A percentile compares a stretch with the other conserved stretches of the same genome.
Evolutionary conservation across 768 basidiomycete genomes (phyloP).

Genomic region (Amanita pallidorosea): DNA sequence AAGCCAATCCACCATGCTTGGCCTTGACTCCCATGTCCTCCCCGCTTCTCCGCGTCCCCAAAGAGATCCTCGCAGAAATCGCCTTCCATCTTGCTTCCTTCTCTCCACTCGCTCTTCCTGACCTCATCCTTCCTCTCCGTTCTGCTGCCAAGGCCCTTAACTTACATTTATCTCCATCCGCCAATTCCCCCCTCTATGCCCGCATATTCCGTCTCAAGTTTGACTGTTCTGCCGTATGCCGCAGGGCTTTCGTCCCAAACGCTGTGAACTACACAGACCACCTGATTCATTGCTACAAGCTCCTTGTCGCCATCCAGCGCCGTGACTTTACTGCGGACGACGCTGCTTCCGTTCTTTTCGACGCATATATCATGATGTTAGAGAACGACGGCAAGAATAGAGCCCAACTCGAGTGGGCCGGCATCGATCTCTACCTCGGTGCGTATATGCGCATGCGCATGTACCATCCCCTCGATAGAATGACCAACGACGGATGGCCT

Average conservation of each 20-base stretch:
- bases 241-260: constrained; percentile 35
- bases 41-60: constrained; percentile 23
- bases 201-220: constrained; percentile 46
- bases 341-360: constrained; percentile 29
- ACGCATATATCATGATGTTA: constrained; percentile 42
- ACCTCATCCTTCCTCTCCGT: constrained; percentile 36
- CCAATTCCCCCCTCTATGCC: constrained; percentile 37
- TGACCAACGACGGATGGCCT: constrained; percentile 42
- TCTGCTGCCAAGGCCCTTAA: constrained; percentile 12
- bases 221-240: constrained; percentile 37
- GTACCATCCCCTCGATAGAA: constrained; percentile 21
- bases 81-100: constrained; percentile 33
- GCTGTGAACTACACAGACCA: constrained; percentile 22
- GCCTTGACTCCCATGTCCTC: neutral
- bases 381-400: constrained; percentile 64
- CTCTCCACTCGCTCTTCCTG: constrained; percentile 34
- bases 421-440: constrained; percentile 35
- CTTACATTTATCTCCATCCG: constrained; percentile 18
- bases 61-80: constrained; percentile 40
- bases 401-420: constrained; percentile 41
- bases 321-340: constrained; percentile 15
- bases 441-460: constrained; percentile 33
- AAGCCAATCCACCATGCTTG: constrained; percentile 1
- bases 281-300: constrained; percentile 21
- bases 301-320: constrained; percentile 29